Percentiles rank a stretch among this genome's conserved stretches.
phyloP scores from a whole-genome alignment of 2,329 filamentous ascomycete species.

The Ramularia collo-cygni region DNA sequence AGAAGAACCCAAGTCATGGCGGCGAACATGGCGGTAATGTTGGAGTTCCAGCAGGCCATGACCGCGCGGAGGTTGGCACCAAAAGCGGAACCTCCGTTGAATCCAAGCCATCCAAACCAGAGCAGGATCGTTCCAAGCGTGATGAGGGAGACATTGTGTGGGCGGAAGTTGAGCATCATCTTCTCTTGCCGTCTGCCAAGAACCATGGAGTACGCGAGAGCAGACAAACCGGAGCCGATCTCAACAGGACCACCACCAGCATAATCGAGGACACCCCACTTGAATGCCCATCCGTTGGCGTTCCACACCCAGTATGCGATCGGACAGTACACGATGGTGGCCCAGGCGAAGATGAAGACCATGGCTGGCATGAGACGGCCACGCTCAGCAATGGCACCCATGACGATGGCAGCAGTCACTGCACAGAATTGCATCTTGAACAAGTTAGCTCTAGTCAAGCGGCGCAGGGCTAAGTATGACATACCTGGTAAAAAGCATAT shows the following conservation, averaged over 20 bases:
- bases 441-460: not conserved
- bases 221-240: conserved; percentile 88
- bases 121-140: conserved; percentile 91
- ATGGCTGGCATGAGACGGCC: conserved; percentile 87
- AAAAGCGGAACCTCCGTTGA: conserved; percentile 96
- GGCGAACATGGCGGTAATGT: conserved; percentile 84
- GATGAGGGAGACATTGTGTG: conserved; percentile 97
- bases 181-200: conserved; percentile 94
- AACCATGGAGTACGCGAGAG: conserved; percentile 90
- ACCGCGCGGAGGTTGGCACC: conserved; percentile 72
- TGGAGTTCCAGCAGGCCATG: conserved; percentile 98
- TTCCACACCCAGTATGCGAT: conserved; percentile 97
- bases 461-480: conserved; percentile 11
- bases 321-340: conserved; percentile 94
- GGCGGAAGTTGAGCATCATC: conserved; percentile 99
- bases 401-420: conserved; percentile 83
- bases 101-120: conserved; percentile 98
- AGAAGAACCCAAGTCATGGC: conserved; percentile 91
- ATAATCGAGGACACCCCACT: conserved; percentile 90
- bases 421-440: conserved; percentile 90
- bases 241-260: conserved; percentile 96
- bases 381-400: conserved; percentile 88
- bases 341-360: conserved; percentile 96
- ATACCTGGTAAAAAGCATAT: conserved; percentile 87
- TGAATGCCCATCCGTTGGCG: conserved; percentile 83